Conservation (phyloP, 2,329 filamentous ascomycete genomes). For the Aspergillus piperis region DNA sequence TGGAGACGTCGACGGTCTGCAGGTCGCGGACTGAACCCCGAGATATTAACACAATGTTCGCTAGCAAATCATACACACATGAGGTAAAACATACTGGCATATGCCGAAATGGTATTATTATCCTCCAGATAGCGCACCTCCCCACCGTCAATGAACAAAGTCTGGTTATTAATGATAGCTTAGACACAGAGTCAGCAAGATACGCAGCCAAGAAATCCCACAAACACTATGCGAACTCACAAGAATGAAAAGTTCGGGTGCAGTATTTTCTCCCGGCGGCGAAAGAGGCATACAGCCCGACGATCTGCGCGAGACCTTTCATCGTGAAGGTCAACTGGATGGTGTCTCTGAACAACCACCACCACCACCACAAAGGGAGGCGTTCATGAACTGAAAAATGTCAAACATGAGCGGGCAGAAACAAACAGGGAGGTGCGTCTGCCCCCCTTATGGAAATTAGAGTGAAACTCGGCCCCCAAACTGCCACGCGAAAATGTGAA, state of each 20-base stretch:
- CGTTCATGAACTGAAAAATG: background rate
- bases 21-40: slow-evolving; percentile 4
- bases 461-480: no score
- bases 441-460: background rate
- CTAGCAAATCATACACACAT: background rate
- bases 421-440: background rate
- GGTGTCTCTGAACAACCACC: background rate
- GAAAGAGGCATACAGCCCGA: background rate
- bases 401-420: background rate
- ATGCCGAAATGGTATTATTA: slow-evolving; percentile 1
- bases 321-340: background rate
- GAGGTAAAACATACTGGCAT: background rate
- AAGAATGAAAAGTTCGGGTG: slow-evolving; percentile 4
- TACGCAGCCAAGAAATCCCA: background rate
- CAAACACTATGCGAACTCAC: background rate
- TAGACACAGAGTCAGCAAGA: background rate
- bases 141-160: slow-evolving; percentile 12
- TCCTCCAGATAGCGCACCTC: background rate
- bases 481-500: no score
- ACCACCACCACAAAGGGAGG: background rate
- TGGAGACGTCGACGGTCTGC: slow-evolving; percentile 6
- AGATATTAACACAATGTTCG: background rate
- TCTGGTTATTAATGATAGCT: slow-evolving; percentile 11
- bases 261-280: background rate
- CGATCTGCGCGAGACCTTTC: background rate